Evolutionary conservation across 768 basidiomycete genomes (phyloP).

Genomic region (Pisolithus sp.): DNA sequence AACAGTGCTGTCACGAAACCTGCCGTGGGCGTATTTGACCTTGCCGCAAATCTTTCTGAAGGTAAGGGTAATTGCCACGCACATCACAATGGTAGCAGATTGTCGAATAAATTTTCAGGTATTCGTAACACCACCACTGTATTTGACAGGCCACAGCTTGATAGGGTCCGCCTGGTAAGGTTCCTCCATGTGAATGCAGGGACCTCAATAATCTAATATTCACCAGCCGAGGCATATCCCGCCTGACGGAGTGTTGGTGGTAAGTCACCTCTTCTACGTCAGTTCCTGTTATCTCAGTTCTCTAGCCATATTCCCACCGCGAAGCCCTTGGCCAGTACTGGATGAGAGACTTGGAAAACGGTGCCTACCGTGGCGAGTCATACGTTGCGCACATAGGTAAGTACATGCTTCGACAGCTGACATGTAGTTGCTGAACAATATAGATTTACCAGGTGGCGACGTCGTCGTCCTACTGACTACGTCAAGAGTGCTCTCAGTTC

Average conservation of each 20-base stretch:
- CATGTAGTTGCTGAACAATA: constrained; percentile 5
- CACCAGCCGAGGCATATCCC: constrained; percentile 77
- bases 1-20: constrained; percentile 89
- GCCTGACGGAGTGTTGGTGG: constrained; percentile 80
- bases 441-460: constrained; percentile 75
- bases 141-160: constrained; percentile 86
- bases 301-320: constrained; percentile 78
- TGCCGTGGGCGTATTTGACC: constrained; percentile 92
- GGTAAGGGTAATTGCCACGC: constrained; percentile 37
- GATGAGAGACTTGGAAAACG: constrained; percentile 92
- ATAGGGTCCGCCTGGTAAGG: constrained; percentile 74
- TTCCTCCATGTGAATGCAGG: background rate
- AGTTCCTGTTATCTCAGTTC: background rate
- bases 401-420: constrained; percentile 15
- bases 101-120: constrained; percentile 39
- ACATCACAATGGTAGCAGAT: background rate
- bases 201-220: constrained; percentile 4
- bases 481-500: constrained; percentile 72
- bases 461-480: constrained; percentile 76
- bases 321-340: constrained; percentile 94
- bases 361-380: constrained; percentile 72
- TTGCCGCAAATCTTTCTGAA: constrained; percentile 91
- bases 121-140: constrained; percentile 98
- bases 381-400: constrained; percentile 92
- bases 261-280: constrained; percentile 32